phyloP scores from a whole-genome alignment of 2,329 filamentous ascomycete genomes.

The Echinosphaeria canescens region DNA sequence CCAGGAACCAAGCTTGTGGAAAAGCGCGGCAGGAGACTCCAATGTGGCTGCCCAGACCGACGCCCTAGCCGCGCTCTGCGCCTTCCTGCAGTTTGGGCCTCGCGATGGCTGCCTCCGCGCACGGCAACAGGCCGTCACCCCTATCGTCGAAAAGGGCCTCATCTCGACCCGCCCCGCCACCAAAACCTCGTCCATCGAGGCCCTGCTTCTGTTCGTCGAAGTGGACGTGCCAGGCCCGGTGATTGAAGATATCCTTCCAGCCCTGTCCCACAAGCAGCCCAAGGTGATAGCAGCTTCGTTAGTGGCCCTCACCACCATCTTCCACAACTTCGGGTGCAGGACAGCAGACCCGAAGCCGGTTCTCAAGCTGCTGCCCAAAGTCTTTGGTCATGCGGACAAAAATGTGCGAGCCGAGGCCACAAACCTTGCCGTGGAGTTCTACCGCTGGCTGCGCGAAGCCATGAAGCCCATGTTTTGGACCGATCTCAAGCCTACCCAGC shows the following conservation, averaged over 20 bases:
- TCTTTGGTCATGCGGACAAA: slow-evolving; percentile 92
- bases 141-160: slow-evolving; percentile 82
- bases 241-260: slow-evolving; percentile 74
- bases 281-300: slow-evolving; percentile 62
- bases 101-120: slow-evolving; percentile 61
- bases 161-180: slow-evolving; percentile 72
- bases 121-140: slow-evolving; percentile 47
- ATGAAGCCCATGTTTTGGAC: slow-evolving; percentile 98
- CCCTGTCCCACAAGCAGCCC: slow-evolving; percentile 70
- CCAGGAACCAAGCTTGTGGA: slow-evolving; percentile 72
- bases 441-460: slow-evolving; percentile 89
- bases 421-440: slow-evolving; percentile 79
- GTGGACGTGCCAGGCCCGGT: slow-evolving; percentile 69
- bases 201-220: slow-evolving; percentile 74
- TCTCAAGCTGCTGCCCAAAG: slow-evolving; percentile 74
- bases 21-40: slow-evolving; percentile 76
- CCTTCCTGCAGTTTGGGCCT: slow-evolving; percentile 82
- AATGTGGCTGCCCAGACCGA: slow-evolving; percentile 97
- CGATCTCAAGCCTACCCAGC: slow-evolving; percentile 87
- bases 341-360: slow-evolving; percentile 83
- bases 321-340: slow-evolving; percentile 91
- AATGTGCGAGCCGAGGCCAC: slow-evolving; percentile 92
- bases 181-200: slow-evolving; percentile 73
- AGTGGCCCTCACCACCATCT: slow-evolving; percentile 59
- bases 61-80: slow-evolving; percentile 67